Conservation (phyloP, 805 yeast genomes). For the Ogataea degrootiae region DNA sequence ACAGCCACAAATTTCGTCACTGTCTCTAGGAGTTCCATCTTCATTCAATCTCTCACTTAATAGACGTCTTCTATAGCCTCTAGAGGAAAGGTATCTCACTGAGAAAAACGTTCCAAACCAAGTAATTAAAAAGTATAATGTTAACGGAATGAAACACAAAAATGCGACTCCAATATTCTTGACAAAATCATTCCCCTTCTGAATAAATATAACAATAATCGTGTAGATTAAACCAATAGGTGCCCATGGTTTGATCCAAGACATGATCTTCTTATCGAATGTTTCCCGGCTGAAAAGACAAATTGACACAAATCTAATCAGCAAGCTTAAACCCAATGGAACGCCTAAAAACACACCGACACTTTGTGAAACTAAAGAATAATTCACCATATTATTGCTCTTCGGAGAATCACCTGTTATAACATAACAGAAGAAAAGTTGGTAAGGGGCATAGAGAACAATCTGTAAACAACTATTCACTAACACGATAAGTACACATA, state of each 20-base stretch:
- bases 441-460: conserved; percentile 48
- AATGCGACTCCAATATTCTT: conserved; percentile 45
- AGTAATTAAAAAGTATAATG: conserved; percentile 40
- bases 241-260: conserved; percentile 44
- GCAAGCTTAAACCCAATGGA: conserved; percentile 43
- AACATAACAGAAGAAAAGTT: conserved; percentile 42
- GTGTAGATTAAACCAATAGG: conserved; percentile 49
- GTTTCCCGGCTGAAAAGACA: conserved; percentile 27
- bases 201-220: conserved; percentile 46
- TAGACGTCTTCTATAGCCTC: neutral
- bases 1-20: conserved; percentile 33
- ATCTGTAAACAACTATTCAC: conserved; percentile 48
- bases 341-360: conserved; percentile 52
- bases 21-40: neutral
- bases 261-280: conserved; percentile 34
- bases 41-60: neutral
- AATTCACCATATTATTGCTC: conserved; percentile 19
- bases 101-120: conserved; percentile 42
- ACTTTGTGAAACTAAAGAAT: conserved; percentile 40
- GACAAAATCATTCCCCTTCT: conserved; percentile 44
- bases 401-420: conserved; percentile 26
- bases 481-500: conserved; percentile 50
- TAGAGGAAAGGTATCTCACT: conserved; percentile 28
- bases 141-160: conserved; percentile 46
- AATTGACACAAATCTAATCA: conserved; percentile 32